phyloP scores from a whole-genome alignment of 2,329 filamentous ascomycete genomes.

The Phyllosticta citriasiana region DNA sequence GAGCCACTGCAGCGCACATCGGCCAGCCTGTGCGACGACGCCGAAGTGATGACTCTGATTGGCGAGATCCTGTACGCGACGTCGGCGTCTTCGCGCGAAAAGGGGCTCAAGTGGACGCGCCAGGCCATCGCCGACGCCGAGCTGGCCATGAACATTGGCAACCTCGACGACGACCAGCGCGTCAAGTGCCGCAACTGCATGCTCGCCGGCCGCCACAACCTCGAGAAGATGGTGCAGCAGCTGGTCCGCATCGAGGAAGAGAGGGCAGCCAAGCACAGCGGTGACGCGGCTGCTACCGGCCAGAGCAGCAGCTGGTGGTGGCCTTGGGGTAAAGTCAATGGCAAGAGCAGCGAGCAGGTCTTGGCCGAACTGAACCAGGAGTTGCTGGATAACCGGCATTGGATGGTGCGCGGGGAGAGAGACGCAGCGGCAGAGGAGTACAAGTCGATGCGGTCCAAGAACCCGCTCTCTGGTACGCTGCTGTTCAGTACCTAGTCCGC shows the following conservation, averaged over 20 bases:
- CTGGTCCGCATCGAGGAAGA: constrained; percentile 43
- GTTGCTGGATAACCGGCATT: background rate
- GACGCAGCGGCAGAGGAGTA: background rate
- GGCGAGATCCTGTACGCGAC: constrained; percentile 83
- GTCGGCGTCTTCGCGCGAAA: constrained; percentile 43
- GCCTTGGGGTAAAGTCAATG: background rate
- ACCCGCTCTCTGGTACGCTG: background rate
- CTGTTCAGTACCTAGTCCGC: background rate
- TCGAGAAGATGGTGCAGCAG: constrained; percentile 66
- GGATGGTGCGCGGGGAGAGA: background rate
- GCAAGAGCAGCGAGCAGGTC: background rate
- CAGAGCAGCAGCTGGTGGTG: background rate
- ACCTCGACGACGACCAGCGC: constrained; percentile 29
- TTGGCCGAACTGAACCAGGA: background rate
- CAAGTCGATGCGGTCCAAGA: background rate
- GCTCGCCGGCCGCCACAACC: constrained; percentile 66
- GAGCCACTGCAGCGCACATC: constrained; percentile 54
- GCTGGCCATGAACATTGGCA: constrained; percentile 34
- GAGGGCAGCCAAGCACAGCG: constrained; percentile 10
- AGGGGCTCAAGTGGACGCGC: constrained; percentile 79
- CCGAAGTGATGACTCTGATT: constrained; percentile 78
- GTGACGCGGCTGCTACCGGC: background rate
- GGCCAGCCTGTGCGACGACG: constrained; percentile 69
- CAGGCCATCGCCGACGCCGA: constrained; percentile 78
- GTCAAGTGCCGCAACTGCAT: constrained; percentile 69